Evolutionary conservation across 805 yeast species (phyloP).

Genomic region (Kluyveromyces siamensis): DNA sequence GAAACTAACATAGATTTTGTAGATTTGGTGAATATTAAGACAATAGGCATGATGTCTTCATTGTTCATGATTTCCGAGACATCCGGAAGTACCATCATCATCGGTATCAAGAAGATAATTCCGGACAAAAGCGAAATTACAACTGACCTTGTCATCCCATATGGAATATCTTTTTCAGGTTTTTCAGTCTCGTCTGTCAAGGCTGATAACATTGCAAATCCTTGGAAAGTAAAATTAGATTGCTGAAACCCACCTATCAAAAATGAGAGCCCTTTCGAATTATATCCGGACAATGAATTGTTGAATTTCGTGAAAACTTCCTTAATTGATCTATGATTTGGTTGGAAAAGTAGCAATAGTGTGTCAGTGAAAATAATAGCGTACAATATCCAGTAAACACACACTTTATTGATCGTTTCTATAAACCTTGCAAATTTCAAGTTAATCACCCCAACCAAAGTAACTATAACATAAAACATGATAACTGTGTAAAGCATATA

Average conservation of each 20-base stretch:
- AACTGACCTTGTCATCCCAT: constrained; percentile 61
- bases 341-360: constrained; percentile 46
- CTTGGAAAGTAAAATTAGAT: constrained; percentile 70
- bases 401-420: constrained; percentile 54
- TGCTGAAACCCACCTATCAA: constrained; percentile 66
- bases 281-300: constrained; percentile 66
- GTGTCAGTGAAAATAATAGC: constrained; percentile 63
- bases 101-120: constrained; percentile 60
- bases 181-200: constrained; percentile 73
- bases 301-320: constrained; percentile 60
- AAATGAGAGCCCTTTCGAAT: constrained; percentile 56
- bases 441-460: constrained; percentile 54
- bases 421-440: constrained; percentile 49
- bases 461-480: constrained; percentile 47
- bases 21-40: constrained; percentile 60
- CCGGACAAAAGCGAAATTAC: constrained; percentile 61
- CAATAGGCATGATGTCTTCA: constrained; percentile 70
- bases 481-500: constrained; percentile 41
- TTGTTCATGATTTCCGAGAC: constrained; percentile 43
- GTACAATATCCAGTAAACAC: constrained; percentile 69
- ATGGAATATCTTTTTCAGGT: constrained; percentile 69
- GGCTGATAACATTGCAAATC: constrained; percentile 74
- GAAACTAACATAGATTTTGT: constrained; percentile 64
- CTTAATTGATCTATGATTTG: constrained; percentile 49
- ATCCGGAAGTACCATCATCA: constrained; percentile 65